phyloP scores from a whole-genome alignment of 805 yeast genomes.

The Yarrowia keelungensis region DNA sequence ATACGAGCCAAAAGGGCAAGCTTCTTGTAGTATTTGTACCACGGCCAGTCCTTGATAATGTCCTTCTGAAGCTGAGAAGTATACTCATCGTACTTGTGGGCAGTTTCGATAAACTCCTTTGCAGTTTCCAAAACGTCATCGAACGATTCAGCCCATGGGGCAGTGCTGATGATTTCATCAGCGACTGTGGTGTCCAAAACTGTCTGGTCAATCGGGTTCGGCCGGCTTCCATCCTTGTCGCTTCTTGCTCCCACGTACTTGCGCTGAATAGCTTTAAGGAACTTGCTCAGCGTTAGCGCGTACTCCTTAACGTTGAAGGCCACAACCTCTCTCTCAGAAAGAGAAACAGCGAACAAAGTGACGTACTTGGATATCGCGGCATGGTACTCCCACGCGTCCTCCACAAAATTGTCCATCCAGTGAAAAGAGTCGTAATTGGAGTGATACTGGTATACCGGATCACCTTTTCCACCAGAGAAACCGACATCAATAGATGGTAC shows the following conservation, averaged over 20 bases:
- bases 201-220: neutral
- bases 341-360: constrained; percentile 58
- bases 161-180: neutral
- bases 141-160: constrained; percentile 17
- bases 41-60: constrained; percentile 72
- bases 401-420: constrained; percentile 72
- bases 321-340: constrained; percentile 59
- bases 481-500: constrained; percentile 62
- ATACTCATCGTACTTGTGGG: constrained; percentile 58
- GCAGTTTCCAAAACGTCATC: constrained; percentile 32
- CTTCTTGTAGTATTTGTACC: constrained; percentile 60
- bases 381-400: constrained; percentile 67
- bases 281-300: constrained; percentile 51
- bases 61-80: constrained; percentile 57
- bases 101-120: constrained; percentile 45
- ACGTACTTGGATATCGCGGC: constrained; percentile 61
- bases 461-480: constrained; percentile 55
- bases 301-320: constrained; percentile 55
- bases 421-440: constrained; percentile 74
- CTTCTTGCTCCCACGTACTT: constrained; percentile 50
- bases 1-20: constrained; percentile 44
- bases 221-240: constrained; percentile 23
- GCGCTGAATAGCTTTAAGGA: constrained; percentile 52
- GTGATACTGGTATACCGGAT: constrained; percentile 76
- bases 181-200: neutral